Conservation (phyloP, 306 rosid species). For the Citrullus mucosospermus region DNA sequence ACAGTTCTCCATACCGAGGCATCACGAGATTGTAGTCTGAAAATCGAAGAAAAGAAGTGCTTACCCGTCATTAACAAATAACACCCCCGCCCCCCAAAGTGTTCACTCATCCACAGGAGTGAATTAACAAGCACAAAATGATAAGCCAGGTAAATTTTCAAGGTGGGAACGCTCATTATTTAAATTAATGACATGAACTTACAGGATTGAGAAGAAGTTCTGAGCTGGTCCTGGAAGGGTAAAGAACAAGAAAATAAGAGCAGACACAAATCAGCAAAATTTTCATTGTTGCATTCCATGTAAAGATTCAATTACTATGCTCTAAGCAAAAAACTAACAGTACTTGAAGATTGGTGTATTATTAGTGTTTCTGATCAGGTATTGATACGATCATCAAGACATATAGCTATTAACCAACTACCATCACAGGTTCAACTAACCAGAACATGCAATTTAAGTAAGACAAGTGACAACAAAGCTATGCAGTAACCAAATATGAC, state of each 20-base stretch:
- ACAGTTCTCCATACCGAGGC: neutral
- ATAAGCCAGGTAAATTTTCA: neutral
- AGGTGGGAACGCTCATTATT: neutral
- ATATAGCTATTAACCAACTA: neutral
- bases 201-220: constrained; percentile 90
- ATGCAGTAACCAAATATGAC: neutral
- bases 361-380: neutral
- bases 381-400: neutral
- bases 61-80: neutral
- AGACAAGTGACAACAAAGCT: neutral
- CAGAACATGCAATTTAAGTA: neutral
- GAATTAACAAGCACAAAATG: neutral
- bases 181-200: constrained; percentile 22
- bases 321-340: neutral
- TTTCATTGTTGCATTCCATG: neutral
- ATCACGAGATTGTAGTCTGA: neutral
- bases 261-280: neutral
- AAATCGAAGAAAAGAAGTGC: neutral
- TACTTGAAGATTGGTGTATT: neutral
- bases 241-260: neutral
- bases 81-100: neutral
- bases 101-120: too few species aligned
- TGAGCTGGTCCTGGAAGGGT: constrained; percentile 69
- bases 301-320: neutral
- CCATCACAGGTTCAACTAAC: neutral